These are phyloP conservation scores for Hansenula sp. DNA, from an alignment of 1,139 yeast genomes.

Conservation along the genomic window DNA sequence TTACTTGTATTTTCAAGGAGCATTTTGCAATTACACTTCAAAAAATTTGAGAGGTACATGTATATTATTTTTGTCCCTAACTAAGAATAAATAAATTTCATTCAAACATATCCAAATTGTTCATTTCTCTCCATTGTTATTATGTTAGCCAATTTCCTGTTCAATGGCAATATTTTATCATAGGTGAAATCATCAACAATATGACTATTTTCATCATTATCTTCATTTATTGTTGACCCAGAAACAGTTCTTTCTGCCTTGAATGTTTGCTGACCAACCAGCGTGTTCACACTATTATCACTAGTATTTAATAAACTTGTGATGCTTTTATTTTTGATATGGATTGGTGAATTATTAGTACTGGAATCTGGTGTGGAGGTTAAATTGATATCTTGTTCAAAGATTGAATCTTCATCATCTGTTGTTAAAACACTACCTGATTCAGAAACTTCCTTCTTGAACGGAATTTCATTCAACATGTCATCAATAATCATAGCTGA, in stretches of 20 bases:
- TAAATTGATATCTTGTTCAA: slow-evolving; percentile 4
- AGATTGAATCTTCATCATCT: slow-evolving; percentile 8
- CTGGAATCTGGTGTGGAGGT: slow-evolving; percentile 8
- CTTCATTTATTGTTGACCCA: slow-evolving; percentile 16
- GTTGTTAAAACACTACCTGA: not conserved
- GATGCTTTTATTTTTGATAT: slow-evolving; percentile 10
- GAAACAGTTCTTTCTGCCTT: slow-evolving; percentile 13
- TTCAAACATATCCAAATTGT: not conserved
- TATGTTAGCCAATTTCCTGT: not conserved
- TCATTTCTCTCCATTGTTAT: not conserved
- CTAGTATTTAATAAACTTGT: slow-evolving; percentile 13
- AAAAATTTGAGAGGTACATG: too few relatives aligned
- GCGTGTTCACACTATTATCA: slow-evolving; percentile 15
- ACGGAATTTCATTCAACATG: slow-evolving; percentile 15
- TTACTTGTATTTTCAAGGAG: too few relatives aligned
- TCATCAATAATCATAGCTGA: slow-evolving; percentile 19
- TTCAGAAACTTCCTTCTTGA: not conserved
- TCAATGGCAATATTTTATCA: slow-evolving; percentile 17
- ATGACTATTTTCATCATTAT: slow-evolving; percentile 1
- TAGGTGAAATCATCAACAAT: slow-evolving; percentile 17
- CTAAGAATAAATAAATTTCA: too few relatives aligned
- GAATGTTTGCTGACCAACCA: slow-evolving; percentile 5
- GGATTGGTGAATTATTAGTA: slow-evolving; percentile 11
- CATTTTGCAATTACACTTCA: too few relatives aligned
- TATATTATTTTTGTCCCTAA: too few relatives aligned